Evolutionary conservation across 768 basidiomycete genomes (phyloP).

Genomic region (Panaeolus papilionaceus): DNA sequence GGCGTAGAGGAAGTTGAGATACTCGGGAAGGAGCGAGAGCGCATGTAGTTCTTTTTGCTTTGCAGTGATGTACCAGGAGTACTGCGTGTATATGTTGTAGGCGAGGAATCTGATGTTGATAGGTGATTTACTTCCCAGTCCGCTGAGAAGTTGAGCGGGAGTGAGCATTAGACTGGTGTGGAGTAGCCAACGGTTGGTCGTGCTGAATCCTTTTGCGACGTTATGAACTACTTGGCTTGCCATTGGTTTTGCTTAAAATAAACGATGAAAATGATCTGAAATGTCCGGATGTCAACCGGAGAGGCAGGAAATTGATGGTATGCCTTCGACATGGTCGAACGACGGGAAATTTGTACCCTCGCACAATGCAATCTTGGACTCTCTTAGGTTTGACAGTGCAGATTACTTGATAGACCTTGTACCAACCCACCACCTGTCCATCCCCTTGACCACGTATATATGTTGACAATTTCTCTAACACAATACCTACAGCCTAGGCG

Average conservation of each 20-base stretch:
- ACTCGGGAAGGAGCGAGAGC: constrained; percentile 15
- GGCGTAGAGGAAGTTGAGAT: constrained; percentile 22
- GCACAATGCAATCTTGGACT: too few species aligned
- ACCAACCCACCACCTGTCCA: too few species aligned
- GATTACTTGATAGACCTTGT: too few species aligned
- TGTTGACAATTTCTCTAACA: too few species aligned
- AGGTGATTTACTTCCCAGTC: constrained; percentile 21
- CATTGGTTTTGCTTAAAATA: background rate
- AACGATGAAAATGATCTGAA: background rate
- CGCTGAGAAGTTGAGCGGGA: constrained; percentile 20
- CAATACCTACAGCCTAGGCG: too few species aligned
- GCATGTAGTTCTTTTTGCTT: constrained; percentile 21
- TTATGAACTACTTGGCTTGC: background rate
- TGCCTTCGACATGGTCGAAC: too few species aligned
- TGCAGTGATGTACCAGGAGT: constrained; percentile 20
- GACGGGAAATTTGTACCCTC: too few species aligned
- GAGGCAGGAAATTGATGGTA: too few species aligned
- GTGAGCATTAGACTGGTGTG: constrained; percentile 22
- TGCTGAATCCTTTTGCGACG: constrained; percentile 18
- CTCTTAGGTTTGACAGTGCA: too few species aligned
- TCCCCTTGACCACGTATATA: too few species aligned
- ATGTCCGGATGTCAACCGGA: too few species aligned
- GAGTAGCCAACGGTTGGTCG: constrained; percentile 20
- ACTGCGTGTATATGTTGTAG: constrained; percentile 24
- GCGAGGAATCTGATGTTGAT: constrained; percentile 24